Percentiles rank a stretch among this genome's conserved stretches.
Conservation (phyloP, 768 basidiomycete species). For the Dentipellis fragilis region DNA sequence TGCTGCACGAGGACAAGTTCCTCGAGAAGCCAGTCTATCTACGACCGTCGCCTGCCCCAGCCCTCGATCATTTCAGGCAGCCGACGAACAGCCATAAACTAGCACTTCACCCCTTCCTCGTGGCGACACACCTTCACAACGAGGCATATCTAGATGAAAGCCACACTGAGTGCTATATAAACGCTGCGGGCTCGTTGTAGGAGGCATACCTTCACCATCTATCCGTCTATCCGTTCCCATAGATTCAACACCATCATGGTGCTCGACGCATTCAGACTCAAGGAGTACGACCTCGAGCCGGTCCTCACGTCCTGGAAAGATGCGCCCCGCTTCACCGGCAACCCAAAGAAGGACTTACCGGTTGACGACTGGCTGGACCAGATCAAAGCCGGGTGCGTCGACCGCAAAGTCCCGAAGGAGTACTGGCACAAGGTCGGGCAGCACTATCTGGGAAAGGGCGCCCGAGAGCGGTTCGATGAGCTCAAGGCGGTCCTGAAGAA, state of each 20-base stretch:
- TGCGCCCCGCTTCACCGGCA: constrained; percentile 58
- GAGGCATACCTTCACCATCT: constrained; percentile 19
- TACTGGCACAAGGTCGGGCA: constrained; percentile 79
- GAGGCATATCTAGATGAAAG: background rate
- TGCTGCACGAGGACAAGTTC: no score
- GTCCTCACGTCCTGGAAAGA: constrained; percentile 55
- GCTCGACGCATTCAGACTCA: constrained; percentile 73
- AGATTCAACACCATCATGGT: constrained; percentile 22
- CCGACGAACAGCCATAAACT: background rate
- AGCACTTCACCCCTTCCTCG: background rate
- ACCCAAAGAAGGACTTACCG: constrained; percentile 55
- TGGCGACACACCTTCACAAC: background rate
- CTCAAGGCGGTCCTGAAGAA: constrained; percentile 65
- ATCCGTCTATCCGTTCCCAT: background rate
- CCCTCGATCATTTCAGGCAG: background rate
- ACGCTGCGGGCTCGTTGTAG: no score
- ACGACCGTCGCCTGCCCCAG: background rate
- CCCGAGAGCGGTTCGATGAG: constrained; percentile 58
- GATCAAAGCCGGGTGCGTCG: constrained; percentile 62
- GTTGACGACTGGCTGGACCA: constrained; percentile 67
- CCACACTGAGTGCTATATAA: no score
- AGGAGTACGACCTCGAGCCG: constrained; percentile 66
- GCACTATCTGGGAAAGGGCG: constrained; percentile 63
- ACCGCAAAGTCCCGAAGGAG: constrained; percentile 66
- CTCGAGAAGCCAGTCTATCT: no score